A percentile compares a stretch with the other conserved stretches of the same genome.
These are phyloP conservation scores for Annulohypoxylon moriforme DNA, from an alignment of 495 filamentous ascomycete genomes.

Conservation along the genomic window DNA sequence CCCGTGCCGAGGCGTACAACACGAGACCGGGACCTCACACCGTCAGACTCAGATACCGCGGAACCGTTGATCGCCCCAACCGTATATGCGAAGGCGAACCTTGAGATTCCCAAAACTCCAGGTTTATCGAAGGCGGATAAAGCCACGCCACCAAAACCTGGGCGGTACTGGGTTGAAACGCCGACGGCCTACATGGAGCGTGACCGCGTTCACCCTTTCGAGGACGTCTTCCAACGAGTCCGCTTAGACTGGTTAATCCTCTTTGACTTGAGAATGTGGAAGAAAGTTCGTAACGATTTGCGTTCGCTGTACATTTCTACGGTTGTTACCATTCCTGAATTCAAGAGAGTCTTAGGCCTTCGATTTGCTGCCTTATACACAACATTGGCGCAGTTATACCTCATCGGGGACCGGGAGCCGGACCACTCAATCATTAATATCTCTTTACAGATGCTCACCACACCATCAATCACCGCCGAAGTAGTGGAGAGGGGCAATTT, in stretches of 20 bases:
- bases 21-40: conserved; percentile 65
- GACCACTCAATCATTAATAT: conserved; percentile 99
- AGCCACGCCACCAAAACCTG: conserved; percentile 59
- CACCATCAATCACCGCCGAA: conserved; percentile 94
- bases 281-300: conserved; percentile 88
- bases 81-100: conserved; percentile 63
- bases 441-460: conserved; percentile 94
- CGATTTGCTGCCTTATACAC: conserved; percentile 95
- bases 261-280: conserved; percentile 97
- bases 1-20: conserved; percentile 50
- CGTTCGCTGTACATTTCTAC: conserved; percentile 96
- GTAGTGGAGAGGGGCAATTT: conserved; percentile 97
- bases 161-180: conserved; percentile 86
- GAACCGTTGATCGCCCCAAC: conserved; percentile 68
- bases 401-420: conserved; percentile 95
- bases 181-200: conserved; percentile 71
- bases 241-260: conserved; percentile 95
- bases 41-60: conserved; percentile 69
- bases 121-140: conserved; percentile 51
- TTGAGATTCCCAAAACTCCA: conserved; percentile 69
- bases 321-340: conserved; percentile 91
- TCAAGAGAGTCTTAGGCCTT: conserved; percentile 95
- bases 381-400: conserved; percentile 89
- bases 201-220: conserved; percentile 72
- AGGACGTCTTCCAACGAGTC: conserved; percentile 87